Evolutionary conservation across 2,329 filamentous ascomycete genomes (phyloP).

Genomic region (Aspergillus novoparasiticus): DNA sequence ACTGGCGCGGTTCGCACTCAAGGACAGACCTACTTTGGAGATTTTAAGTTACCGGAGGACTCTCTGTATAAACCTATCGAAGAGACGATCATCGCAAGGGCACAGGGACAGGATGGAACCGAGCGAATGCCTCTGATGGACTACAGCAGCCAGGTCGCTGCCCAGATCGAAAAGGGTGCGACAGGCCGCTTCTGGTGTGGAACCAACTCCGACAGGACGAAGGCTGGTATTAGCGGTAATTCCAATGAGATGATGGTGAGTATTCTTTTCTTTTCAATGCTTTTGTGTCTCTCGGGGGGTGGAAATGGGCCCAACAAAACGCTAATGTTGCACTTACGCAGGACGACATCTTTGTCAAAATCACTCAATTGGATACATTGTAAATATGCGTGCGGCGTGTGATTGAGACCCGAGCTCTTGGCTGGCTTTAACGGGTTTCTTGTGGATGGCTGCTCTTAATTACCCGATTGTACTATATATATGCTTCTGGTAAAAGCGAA

Average conservation of each 20-base stretch:
- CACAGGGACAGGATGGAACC: constrained; percentile 13
- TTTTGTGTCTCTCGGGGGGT: too few species aligned
- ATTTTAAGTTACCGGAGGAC: constrained; percentile 18
- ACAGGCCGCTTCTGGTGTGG: constrained; percentile 20
- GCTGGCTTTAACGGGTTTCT: too few species aligned
- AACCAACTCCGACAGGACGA: background rate
- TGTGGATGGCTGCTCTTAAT: too few species aligned
- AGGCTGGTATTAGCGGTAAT: background rate
- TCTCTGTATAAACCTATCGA: constrained; percentile 27
- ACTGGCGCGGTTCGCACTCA: constrained; percentile 22
- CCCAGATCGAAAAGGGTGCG: constrained; percentile 10
- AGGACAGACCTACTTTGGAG: constrained; percentile 19
- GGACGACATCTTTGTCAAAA: background rate
- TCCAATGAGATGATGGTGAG: background rate
- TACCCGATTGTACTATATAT: too few species aligned
- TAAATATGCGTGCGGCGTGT: background rate
- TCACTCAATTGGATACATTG: background rate
- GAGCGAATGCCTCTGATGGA: constrained; percentile 2
- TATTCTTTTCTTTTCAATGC: background rate
- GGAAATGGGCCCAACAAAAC: background rate
- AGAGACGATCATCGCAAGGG: constrained; percentile 8
- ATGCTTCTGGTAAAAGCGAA: too few species aligned
- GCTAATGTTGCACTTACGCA: background rate
- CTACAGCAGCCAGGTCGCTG: constrained; percentile 16
- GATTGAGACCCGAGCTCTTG: too few species aligned